Base-by-base conservation (phyloP, 108 stramenopile species). In the Asterionellopsis glacialis region DNA sequence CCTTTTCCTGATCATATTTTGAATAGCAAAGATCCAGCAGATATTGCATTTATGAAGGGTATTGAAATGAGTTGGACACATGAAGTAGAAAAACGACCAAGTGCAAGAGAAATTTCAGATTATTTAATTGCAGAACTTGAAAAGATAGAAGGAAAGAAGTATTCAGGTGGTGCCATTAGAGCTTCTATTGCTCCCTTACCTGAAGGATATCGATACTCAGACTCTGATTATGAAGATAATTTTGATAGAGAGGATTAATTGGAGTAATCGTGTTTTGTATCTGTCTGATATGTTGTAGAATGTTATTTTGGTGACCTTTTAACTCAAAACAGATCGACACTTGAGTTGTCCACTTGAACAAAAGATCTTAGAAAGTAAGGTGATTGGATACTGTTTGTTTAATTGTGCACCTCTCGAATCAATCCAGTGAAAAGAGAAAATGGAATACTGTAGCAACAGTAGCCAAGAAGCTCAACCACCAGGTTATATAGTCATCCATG, bases 61-160 rank as follows among this genome's bases (percentile, higher is more conserved):
- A 85, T 81, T 9, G 48, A 73, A 26, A 59, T 49, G 43, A 76
- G 79, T 18, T 83, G 81, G 80, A 50, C 41, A 41, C 79, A 83
- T 44, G 51, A 83, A 39, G 57, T 64, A 1, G 55, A 51, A 14
- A 57, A 85, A 11, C 60, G 87, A 28, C 70, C 86, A 11, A 48
- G 59, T 33, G 86, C 86, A 44, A 42, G 63, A 9, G 45, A 64
- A 44, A 51, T 88, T 64, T 74, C 78, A 11, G 69, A 79, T 50
- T 68, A 80, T 24, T 53, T 88, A 1, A 52, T 62, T 9, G 52
- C 74, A 72, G 68, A 59, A 26, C 19, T 76, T 57, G 60, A 70
- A 61, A 48, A 68, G 5, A 48, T 48, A 48, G 47, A 48, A 16
- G 47, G 47, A 48, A 48, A 16, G 47, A 9, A 9, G 9, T 19